Conservation (phyloP, 164 flowering plant species). For the Santalum album region DNA sequence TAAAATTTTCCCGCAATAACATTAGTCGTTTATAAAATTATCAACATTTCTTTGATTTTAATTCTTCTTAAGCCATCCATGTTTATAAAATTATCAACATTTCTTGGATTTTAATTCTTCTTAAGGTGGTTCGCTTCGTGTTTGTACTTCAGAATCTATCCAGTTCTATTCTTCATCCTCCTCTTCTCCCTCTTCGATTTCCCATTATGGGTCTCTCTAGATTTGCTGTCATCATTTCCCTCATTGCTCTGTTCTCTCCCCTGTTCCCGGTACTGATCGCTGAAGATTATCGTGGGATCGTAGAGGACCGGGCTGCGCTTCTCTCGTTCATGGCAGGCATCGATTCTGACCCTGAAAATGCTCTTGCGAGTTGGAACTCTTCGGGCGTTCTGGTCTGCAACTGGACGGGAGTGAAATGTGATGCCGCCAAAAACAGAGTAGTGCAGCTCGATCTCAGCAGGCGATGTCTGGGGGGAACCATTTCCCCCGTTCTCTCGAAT, state of each 20-base stretch:
- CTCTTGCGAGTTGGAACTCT: conserved; percentile 47
- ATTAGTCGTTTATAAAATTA: not conserved
- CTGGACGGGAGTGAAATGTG: conserved; percentile 71
- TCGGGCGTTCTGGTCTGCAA: conserved; percentile 44
- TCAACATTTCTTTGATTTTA: not conserved
- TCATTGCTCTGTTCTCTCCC: conserved; percentile 8
- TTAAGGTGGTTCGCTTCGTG: no score
- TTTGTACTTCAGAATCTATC: no score
- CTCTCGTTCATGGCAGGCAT: conserved; percentile 47
- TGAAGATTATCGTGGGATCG: conserved; percentile 8
- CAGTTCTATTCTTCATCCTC: no score
- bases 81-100: no score
- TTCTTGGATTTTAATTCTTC: no score
- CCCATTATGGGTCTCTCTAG: conserved; percentile 25
- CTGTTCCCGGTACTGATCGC: not conserved
- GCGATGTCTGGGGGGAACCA: conserved; percentile 44
- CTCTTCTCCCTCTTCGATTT: no score
- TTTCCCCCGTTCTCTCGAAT: conserved; percentile 49
- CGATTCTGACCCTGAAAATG: conserved; percentile 38
- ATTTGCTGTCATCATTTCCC: conserved; percentile 20
- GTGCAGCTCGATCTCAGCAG: conserved; percentile 50
- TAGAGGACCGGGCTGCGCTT: conserved; percentile 40
- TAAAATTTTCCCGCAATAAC: not conserved
- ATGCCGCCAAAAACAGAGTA: conserved; percentile 20
- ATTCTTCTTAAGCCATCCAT: not conserved